Evolutionary conservation across 2,329 filamentous ascomycete genomes (phyloP).

Genomic region (Alternaria triticimaculans): DNA sequence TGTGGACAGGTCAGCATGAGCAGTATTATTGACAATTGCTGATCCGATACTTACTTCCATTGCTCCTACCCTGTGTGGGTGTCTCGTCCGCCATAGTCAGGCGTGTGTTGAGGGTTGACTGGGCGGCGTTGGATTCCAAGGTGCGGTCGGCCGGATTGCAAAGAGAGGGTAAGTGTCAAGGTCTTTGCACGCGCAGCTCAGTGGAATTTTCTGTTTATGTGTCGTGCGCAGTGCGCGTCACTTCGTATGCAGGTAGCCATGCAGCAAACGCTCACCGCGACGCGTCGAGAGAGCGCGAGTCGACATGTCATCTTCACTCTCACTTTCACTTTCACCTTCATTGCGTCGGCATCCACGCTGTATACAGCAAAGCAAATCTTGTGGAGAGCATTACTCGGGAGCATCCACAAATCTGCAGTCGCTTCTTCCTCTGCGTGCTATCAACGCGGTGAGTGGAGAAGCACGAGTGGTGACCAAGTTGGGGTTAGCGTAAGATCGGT

Average conservation of each 20-base stretch:
- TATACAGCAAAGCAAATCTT: not conserved
- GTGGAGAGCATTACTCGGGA: not conserved
- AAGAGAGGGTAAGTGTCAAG: not conserved
- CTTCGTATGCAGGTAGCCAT: not conserved
- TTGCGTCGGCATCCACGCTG: not conserved
- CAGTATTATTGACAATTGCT: not conserved
- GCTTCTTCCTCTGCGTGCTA: not conserved
- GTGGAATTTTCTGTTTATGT: not conserved
- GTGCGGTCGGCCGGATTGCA: not conserved
- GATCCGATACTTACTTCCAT: not conserved
- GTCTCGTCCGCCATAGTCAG: not conserved
- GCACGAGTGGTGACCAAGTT: not conserved
- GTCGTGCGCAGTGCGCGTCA: not conserved
- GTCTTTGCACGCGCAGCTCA: not conserved
- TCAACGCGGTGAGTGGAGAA: not conserved
- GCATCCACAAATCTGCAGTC: not conserved
- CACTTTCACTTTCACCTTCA: not conserved
- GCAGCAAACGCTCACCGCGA: not conserved
- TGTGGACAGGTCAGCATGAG: not conserved
- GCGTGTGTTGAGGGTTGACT: not conserved
- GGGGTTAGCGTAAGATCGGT: not conserved
- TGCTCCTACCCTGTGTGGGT: not conserved
- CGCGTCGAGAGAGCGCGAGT: not conserved
- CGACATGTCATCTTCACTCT: not conserved
- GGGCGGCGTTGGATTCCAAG: not conserved